Base-by-base conservation (phyloP, 495 filamentous ascomycete genomes). In the Arthonia radiata region DNA sequence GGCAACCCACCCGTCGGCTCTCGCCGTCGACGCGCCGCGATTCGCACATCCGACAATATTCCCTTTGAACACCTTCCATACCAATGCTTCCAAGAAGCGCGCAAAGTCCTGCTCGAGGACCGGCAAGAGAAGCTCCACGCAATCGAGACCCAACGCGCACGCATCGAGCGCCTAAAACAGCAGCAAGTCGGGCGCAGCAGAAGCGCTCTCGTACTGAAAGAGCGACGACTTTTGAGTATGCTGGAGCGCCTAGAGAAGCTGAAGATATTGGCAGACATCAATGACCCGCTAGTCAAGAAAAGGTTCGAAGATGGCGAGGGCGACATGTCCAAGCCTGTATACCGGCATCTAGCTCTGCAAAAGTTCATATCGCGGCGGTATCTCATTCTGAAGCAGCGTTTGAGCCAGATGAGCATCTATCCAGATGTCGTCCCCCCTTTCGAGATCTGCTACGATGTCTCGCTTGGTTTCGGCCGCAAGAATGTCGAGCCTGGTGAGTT, bases 1-100 rank as follows among this genome's bases (percentile, higher is more conserved):
- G 63, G 69, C 27, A 54, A 65, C 5, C 42, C 58, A 2, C 70
- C 69, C 21, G 53, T 83, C 38, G 79, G 78, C 25, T 89, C 80
- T 26, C 67, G 76, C 36, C 67, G 81, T 56, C 73, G 81, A 29
- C 67, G 81, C 41, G 77, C 69, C 3, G 74, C 74, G 4, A 46
- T 89, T 34, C 66, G 66, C 33, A 55, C 56, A 12, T 64, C 70
- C 6, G 50, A 58, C 33, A 64, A 70, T 34, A 54, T 92, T 31
- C 86, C 83, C 25, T 94, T 99, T 49, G 74, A 83, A 47, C 74
- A 81, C 42, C 51, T 91, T 35, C 82, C 82, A 18, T 91, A 89
- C 51, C 81, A 94, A 57, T 83, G 75, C 44, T 99, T 92, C 61
- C 86, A 99, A 49, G 77, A 92, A 49, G 86, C 86, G 22, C 70